Conservation (phyloP, 176 grass and related monocot species). For the Sorghum bicolor region DNA sequence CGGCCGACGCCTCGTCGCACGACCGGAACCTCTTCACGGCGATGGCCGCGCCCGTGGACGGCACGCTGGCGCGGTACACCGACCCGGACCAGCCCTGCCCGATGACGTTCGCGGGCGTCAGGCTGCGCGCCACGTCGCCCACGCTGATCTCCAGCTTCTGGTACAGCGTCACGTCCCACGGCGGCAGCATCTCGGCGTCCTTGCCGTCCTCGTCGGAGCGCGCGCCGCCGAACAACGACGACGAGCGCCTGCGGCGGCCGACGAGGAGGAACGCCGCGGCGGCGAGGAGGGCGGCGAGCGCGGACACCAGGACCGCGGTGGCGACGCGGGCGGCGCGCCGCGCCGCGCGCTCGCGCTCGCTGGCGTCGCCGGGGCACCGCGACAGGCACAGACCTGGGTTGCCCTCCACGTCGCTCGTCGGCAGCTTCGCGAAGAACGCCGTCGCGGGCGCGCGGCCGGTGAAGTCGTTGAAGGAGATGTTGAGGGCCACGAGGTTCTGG, state of each 20-base stretch:
- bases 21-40: slow-evolving; percentile 86
- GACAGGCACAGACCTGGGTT: slow-evolving; percentile 68
- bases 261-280: slow-evolving; percentile 29
- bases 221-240: background rate
- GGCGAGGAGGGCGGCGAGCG: slow-evolving; percentile 37
- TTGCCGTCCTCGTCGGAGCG: slow-evolving; percentile 49
- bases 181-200: slow-evolving; percentile 72
- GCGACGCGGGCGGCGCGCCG: slow-evolving; percentile 41
- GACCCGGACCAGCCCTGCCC: slow-evolving; percentile 79
- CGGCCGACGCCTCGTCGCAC: slow-evolving; percentile 51
- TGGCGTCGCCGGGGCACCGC: slow-evolving; percentile 44
- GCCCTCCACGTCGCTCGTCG: slow-evolving; percentile 66
- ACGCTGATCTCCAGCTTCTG: slow-evolving; percentile 90
- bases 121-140: slow-evolving; percentile 62
- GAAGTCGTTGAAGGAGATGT: slow-evolving; percentile 68
- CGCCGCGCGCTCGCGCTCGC: slow-evolving; percentile 8
- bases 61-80: slow-evolving; percentile 68
- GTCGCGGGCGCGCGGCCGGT: slow-evolving; percentile 57
- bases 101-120: slow-evolving; percentile 63
- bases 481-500: slow-evolving; percentile 61
- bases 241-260: slow-evolving; percentile 1
- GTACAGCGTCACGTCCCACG: slow-evolving; percentile 95
- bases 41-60: slow-evolving; percentile 45
- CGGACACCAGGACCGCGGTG: slow-evolving; percentile 58
- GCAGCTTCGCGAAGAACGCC: slow-evolving; percentile 81